These are phyloP conservation scores for Magnolia kwangsiensis DNA, from an alignment of 164 flowering plant genomes.

Conservation along the genomic window DNA sequence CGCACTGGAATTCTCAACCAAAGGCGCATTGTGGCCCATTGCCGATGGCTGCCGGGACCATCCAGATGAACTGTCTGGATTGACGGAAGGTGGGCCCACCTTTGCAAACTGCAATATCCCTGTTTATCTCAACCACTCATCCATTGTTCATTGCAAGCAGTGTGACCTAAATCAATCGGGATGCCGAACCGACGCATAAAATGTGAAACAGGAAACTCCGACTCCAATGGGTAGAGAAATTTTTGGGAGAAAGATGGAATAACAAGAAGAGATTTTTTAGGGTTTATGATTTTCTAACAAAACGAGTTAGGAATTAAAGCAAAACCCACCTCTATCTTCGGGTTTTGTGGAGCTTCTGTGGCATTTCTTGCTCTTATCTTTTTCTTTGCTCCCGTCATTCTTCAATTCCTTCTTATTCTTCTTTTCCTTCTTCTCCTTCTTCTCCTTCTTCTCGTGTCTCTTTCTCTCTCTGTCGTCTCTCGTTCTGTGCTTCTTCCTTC, in stretches of 20 bases:
- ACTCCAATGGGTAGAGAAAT: not conserved
- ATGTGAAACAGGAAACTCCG: not conserved
- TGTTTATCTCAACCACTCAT: not conserved
- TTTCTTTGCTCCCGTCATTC: not conserved
- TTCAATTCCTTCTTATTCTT: too few relatives aligned
- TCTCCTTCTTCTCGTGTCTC: not conserved
- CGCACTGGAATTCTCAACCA: too few relatives aligned
- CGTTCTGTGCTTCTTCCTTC: constrained; percentile 4
- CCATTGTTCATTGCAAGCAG: not conserved
- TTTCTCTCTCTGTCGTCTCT: constrained; percentile 10
- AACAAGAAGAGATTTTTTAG: not conserved
- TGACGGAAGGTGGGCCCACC: too few relatives aligned
- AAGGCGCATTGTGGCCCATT: too few relatives aligned
- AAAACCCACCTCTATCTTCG: constrained; percentile 4
- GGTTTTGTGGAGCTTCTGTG: constrained; percentile 4
- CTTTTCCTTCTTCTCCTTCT: too few relatives aligned
- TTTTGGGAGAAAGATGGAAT: not conserved
- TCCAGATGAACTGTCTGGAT: too few relatives aligned
- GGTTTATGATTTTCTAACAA: not conserved
- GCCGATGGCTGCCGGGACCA: too few relatives aligned
- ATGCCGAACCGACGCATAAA: too few relatives aligned
- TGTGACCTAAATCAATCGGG: not conserved
- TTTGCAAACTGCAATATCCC: too few relatives aligned
- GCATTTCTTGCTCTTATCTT: constrained; percentile 8
- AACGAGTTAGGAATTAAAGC: not conserved